These are phyloP conservation scores for Myxozyma kluyveri DNA, from an alignment of 805 yeast species.

Conservation along the genomic window DNA sequence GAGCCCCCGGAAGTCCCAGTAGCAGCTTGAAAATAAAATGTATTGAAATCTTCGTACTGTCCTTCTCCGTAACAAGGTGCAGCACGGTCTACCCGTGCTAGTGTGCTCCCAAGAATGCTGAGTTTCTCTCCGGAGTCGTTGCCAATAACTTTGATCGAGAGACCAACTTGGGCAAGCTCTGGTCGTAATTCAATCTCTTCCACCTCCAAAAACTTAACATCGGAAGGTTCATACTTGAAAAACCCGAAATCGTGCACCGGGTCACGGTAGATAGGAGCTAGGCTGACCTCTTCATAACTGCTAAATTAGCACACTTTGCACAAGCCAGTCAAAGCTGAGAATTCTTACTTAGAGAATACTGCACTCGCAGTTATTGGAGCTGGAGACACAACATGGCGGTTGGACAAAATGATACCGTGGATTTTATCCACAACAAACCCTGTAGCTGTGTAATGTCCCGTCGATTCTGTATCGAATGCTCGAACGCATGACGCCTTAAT, in stretches of 20 bases:
- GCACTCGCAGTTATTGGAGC: constrained; percentile 30
- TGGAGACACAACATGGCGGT: constrained; percentile 27
- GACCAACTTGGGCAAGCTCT: constrained; percentile 24
- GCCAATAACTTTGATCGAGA: constrained; percentile 28
- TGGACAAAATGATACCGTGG: constrained; percentile 27
- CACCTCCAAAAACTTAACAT: constrained; percentile 24
- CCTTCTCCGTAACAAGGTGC: constrained; percentile 29
- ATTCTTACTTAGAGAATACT: constrained; percentile 27
- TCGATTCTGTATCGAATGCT: constrained; percentile 25
- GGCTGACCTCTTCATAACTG: constrained; percentile 29
- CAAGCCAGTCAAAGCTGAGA: not conserved
- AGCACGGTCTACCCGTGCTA: constrained; percentile 26
- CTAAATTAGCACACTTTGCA: not conserved
- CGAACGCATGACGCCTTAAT: constrained; percentile 28
- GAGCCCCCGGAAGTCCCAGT: constrained; percentile 31
- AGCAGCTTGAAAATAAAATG: constrained; percentile 30
- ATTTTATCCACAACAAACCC: constrained; percentile 29
- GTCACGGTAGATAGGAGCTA: constrained; percentile 27
- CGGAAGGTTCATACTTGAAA: constrained; percentile 25
- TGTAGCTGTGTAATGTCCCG: constrained; percentile 30
- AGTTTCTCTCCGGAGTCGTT: constrained; percentile 30
- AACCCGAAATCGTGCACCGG: constrained; percentile 30
- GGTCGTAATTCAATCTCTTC: constrained; percentile 29
- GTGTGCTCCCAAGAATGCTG: constrained; percentile 27
- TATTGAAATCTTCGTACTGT: constrained; percentile 26